These are phyloP conservation scores for Yamadazyma paraphyllophila DNA, from an alignment of 805 yeast species.

Conservation along the genomic window DNA sequence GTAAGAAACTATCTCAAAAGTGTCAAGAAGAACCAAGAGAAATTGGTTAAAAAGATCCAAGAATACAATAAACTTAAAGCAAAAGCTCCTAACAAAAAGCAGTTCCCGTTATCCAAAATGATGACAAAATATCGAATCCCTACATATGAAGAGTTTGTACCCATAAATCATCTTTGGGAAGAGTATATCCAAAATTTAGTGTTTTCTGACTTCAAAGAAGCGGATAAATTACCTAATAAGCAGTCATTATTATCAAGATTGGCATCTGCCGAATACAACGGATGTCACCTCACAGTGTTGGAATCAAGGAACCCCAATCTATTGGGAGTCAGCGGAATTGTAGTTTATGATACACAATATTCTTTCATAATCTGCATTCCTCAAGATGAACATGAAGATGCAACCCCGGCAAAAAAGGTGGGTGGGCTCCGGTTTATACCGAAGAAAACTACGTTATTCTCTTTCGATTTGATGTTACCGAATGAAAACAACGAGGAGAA, in stretches of 20 bases:
- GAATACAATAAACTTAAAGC: slow-evolving; percentile 19
- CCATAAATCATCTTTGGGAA: slow-evolving; percentile 71
- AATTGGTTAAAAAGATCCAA: slow-evolving; percentile 36
- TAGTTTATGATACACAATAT: slow-evolving; percentile 80
- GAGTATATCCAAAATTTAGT: slow-evolving; percentile 60
- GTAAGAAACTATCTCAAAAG: slow-evolving; percentile 40
- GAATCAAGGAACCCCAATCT: slow-evolving; percentile 55
- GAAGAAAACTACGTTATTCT: slow-evolving; percentile 66
- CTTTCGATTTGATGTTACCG: slow-evolving; percentile 38
- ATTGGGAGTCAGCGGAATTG: slow-evolving; percentile 69
- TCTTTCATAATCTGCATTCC: slow-evolving; percentile 62
- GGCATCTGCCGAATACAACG: slow-evolving; percentile 78
- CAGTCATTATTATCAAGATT: slow-evolving; percentile 50
- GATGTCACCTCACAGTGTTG: slow-evolving; percentile 61
- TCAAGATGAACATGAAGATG: slow-evolving; percentile 21
- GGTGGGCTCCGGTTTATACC: slow-evolving; percentile 70
- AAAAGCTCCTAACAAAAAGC: slow-evolving; percentile 20
- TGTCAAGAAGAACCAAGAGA: slow-evolving; percentile 39
- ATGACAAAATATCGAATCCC: slow-evolving; percentile 31
- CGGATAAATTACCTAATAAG: slow-evolving; percentile 23
- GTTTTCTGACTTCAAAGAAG: slow-evolving; percentile 20
- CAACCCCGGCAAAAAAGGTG: slow-evolving; percentile 30
- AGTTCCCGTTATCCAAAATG: slow-evolving; percentile 22
- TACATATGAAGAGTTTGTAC: slow-evolving; percentile 48
- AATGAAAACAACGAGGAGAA: slow-evolving; percentile 23